Evolutionary conservation across 345 rosid species (phyloP), one percentile per base, ranked within the genome.

Genomic region (Kernera saxatilis): DNA sequence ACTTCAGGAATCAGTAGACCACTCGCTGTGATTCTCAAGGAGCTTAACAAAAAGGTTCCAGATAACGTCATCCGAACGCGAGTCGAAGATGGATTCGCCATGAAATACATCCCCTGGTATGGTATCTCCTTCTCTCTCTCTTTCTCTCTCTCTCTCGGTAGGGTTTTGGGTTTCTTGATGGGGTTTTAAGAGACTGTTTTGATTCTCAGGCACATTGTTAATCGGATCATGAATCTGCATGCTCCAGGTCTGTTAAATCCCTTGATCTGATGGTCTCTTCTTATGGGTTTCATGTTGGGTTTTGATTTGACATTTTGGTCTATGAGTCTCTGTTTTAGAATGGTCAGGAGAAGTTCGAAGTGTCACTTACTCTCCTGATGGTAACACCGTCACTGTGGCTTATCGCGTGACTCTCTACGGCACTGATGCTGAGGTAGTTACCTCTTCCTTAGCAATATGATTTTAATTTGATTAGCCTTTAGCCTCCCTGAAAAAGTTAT

Each of bases 331-430:
- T 72, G 30, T 68, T 81, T 63, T 79, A 85, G 89, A 88, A 56
- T 88, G 97, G 95, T 91, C 97, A 23, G 97, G 97, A 55, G 97
- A 88, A 78, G 92, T 88, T 77, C 87, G 92, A 41, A 85, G 74
- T 69, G 78, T 88, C 27, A 83, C 85, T 22, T 91, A 91, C 77
- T 88, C 97, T 33, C 81, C 92, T 14, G 88, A 91, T 77, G 92
- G 87, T 35, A 88, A 87, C 73, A 75, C 89, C 25, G 93, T 91
- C 5, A 82, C 95, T 58, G 95, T 91, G 14, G 85, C 84, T 69
- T 91, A 88, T 78, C 93, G 95, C 0, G 93, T 91, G 15, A 88
- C 95, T 11, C 78, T 91, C 19, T 82, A 83, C 39, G 97, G 97
- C 69, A 88, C 93, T 13, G 95, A 91, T 80, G 95, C 97, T 74